Evolutionary conservation across 1,284 basidiomycete genomes (phyloP), one percentile per base, ranked within the genome.

Genomic region (Ceratobasidium papillatum): DNA sequence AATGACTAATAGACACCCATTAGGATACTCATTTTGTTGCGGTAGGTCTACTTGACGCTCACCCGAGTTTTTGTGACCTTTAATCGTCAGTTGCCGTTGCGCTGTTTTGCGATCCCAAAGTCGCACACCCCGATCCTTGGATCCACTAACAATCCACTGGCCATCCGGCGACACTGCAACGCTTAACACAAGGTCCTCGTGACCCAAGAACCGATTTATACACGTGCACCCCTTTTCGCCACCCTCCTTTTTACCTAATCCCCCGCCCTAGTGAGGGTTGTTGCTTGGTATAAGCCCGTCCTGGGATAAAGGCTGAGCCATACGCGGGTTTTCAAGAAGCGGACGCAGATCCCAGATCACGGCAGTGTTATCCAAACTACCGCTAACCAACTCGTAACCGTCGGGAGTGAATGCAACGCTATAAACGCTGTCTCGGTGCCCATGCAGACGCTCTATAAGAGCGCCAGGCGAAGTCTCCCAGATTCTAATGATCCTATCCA

Each of bases 61-160:
- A 90, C 87, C 90, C 47, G 91, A 92, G 81, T 96, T 96, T 83
- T 94, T 95, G 83, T 96, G 94, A 1, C 94, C 94, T 81, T 95
- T 93, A 7, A 97, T 84, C 85, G 94, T 91, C 78, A 94, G 90
- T 80, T 95, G 94, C 52, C 92, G 88, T 77, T 90, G 87, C 0
- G 89, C 92, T 7, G 87, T 89, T 75, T 85, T 85, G 19, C 91
- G 88, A 80, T 96, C 93, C 94, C 94, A 97, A 81, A 95, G 93
- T 81, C 93, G 91, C 49, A 97, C 93, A 0, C 91, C 90, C 25
- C 94, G 89, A 82, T 98, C 95, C 81, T 96, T 96, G 27, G 93
- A 95, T 30, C 94, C 94, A 22, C 93, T 94, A 1, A 95, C 93
- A 77, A 96, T 90, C 91, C 93, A 96, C 77, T 90, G 87, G 30